phyloP scores from a whole-genome alignment of 2,329 filamentous ascomycete genomes.

The Ilyonectria sp. region DNA sequence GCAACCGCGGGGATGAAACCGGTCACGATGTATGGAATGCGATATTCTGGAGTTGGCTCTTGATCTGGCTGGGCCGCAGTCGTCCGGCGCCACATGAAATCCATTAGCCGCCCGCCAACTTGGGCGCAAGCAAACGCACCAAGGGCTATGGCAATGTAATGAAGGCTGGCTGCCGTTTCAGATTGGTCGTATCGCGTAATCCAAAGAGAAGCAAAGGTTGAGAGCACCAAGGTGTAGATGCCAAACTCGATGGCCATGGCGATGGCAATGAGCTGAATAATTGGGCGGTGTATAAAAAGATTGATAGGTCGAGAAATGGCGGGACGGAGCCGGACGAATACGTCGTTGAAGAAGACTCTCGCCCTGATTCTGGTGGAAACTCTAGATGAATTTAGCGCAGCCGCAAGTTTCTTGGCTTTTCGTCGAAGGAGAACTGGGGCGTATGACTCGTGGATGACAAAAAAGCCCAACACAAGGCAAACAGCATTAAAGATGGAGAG shows the following conservation, averaged over 20 bases:
- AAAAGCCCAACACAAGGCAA: constrained; percentile 67
- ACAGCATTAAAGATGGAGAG: constrained; percentile 71
- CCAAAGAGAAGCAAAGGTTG: constrained; percentile 66
- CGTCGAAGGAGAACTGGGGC: constrained; percentile 70
- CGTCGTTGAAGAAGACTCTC: background rate
- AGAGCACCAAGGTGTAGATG: constrained; percentile 66
- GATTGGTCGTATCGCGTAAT: constrained; percentile 62
- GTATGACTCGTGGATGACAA: constrained; percentile 73
- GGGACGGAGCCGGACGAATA: background rate
- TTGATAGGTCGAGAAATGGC: constrained; percentile 10
- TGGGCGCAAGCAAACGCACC: constrained; percentile 57
- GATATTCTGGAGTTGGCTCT: constrained; percentile 59
- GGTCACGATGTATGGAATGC: constrained; percentile 67
- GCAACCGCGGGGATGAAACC: constrained; percentile 60
- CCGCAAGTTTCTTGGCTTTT: constrained; percentile 10
- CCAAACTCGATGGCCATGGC: constrained; percentile 65
- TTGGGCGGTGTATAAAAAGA: constrained; percentile 60
- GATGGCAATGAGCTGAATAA: constrained; percentile 62
- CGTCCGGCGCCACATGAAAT: constrained; percentile 53
- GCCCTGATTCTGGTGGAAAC: background rate
- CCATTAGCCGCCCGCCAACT: constrained; percentile 55
- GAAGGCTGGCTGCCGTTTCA: constrained; percentile 59
- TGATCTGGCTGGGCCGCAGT: constrained; percentile 5
- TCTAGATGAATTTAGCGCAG: background rate
- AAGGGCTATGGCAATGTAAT: constrained; percentile 66